Percentiles rank a stretch among this genome's conserved stretches.
Evolutionary conservation across 2,329 filamentous ascomycete species (phyloP).

Genomic region (Lachnum nothofagi): DNA sequence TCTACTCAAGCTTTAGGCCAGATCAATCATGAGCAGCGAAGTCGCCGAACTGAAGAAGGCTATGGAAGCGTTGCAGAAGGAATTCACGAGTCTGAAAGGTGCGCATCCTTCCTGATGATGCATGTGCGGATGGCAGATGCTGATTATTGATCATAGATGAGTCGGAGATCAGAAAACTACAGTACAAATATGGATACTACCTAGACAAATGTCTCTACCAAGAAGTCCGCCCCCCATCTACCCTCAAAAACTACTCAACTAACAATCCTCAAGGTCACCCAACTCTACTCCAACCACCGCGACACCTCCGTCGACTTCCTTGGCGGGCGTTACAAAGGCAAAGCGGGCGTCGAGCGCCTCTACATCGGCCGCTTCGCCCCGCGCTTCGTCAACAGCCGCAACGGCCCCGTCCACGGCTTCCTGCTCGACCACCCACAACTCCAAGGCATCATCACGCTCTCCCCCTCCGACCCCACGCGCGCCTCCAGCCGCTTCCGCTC

Average conservation of each 20-base stretch:
- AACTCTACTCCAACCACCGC: conserved; percentile 48
- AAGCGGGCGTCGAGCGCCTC: conserved; percentile 46
- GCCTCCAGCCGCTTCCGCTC: conserved; percentile 49
- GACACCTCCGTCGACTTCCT: conserved; percentile 53
- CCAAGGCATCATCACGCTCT: conserved; percentile 51
- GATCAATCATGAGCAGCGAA: conserved; percentile 2
- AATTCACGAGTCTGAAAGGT: conserved; percentile 23
- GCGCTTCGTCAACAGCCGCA: conserved; percentile 48
- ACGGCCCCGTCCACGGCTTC: conserved; percentile 51
- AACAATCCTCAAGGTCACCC: conserved; percentile 38
- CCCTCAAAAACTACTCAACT: conserved; percentile 3
- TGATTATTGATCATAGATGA: conserved; percentile 39
- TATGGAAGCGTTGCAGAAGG: conserved; percentile 14
- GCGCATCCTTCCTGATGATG: conserved; percentile 13
- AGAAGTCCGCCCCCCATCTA: conserved; percentile 35
- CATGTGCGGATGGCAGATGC: conserved; percentile 22
- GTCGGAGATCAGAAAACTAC: conserved; percentile 49
- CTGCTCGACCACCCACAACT: conserved; percentile 54
- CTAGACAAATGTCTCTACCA: conserved; percentile 55
- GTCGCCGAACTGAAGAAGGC: conserved; percentile 12
- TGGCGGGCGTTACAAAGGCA: conserved; percentile 48
- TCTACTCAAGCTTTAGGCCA: neutral
- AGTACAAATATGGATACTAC: conserved; percentile 56
- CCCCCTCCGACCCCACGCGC: conserved; percentile 40
- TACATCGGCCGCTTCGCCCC: conserved; percentile 49